Conservation (phyloP, 805 yeast species). For the Suhomyces kilbournensis region DNA sequence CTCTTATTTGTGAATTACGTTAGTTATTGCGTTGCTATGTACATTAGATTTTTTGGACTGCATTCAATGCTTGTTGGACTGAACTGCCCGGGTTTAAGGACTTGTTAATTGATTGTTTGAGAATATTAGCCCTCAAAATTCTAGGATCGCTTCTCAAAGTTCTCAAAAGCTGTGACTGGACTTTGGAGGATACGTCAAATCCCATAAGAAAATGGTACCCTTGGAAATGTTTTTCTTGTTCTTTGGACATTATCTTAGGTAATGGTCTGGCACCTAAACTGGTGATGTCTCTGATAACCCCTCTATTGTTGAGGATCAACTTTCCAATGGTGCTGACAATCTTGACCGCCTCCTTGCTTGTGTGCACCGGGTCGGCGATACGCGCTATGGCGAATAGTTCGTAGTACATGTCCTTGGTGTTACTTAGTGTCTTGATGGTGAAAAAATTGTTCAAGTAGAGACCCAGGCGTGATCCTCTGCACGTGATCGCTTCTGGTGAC, state of each 20-base stretch:
- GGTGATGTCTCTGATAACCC: slow-evolving; percentile 81
- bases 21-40: slow-evolving; percentile 5
- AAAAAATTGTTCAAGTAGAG: background rate
- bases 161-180: slow-evolving; percentile 79
- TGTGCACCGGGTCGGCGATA: slow-evolving; percentile 53
- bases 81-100: slow-evolving; percentile 58
- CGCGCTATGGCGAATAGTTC: slow-evolving; percentile 90
- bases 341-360: slow-evolving; percentile 40
- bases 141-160: slow-evolving; percentile 86
- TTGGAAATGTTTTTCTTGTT: slow-evolving; percentile 85
- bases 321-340: slow-evolving; percentile 71
- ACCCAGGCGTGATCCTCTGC: background rate
- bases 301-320: slow-evolving; percentile 82
- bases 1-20: background rate
- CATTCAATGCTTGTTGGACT: slow-evolving; percentile 13
- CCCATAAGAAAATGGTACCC: slow-evolving; percentile 85
- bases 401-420: slow-evolving; percentile 60
- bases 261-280: slow-evolving; percentile 76
- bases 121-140: slow-evolving; percentile 73
- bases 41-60: slow-evolving; percentile 11
- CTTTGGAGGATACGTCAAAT: slow-evolving; percentile 83
- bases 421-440: background rate
- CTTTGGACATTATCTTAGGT: slow-evolving; percentile 78
- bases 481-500: background rate
- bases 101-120: slow-evolving; percentile 56